phyloP scores from a whole-genome alignment of 2,329 filamentous ascomycete genomes.

The Aspergillus aculeatus region DNA sequence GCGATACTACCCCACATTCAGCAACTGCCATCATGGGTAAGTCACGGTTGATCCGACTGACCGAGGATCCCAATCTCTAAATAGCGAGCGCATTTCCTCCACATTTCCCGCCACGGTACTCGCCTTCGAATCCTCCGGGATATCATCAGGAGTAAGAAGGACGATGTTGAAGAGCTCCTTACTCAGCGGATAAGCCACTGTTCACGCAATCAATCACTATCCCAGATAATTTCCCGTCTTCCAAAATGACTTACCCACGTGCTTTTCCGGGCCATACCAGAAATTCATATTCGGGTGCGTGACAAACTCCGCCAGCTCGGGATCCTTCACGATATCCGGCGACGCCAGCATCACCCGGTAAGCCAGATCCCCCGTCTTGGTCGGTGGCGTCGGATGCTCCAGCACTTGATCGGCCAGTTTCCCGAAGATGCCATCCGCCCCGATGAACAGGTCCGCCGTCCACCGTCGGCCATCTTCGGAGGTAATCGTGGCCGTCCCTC shows the following conservation, averaged over 20 bases:
- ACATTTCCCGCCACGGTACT: conserved; percentile 31
- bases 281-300: conserved; percentile 31
- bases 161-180: conserved; percentile 37
- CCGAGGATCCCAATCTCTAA: conserved; percentile 37
- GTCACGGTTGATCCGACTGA: conserved; percentile 14
- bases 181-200: background rate
- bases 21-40: background rate
- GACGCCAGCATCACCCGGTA: conserved; percentile 36
- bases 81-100: conserved; percentile 37
- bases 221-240: background rate
- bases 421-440: conserved; percentile 26
- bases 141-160: conserved; percentile 27
- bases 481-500: background rate
- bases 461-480: background rate
- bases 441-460: conserved; percentile 17
- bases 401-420: conserved; percentile 24
- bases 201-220: background rate
- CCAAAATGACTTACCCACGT: conserved; percentile 18
- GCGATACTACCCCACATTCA: conserved; percentile 17
- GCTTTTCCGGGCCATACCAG: conserved; percentile 36
- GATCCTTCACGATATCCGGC: conserved; percentile 27
- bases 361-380: conserved; percentile 36
- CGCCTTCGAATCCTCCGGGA: conserved; percentile 23
- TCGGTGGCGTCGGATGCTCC: conserved; percentile 24
- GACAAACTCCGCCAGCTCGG: conserved; percentile 27